These are phyloP conservation scores for Pseudogymnoascus pannorum DNA, from an alignment of 2,329 filamentous ascomycete genomes.

Conservation along the genomic window DNA sequence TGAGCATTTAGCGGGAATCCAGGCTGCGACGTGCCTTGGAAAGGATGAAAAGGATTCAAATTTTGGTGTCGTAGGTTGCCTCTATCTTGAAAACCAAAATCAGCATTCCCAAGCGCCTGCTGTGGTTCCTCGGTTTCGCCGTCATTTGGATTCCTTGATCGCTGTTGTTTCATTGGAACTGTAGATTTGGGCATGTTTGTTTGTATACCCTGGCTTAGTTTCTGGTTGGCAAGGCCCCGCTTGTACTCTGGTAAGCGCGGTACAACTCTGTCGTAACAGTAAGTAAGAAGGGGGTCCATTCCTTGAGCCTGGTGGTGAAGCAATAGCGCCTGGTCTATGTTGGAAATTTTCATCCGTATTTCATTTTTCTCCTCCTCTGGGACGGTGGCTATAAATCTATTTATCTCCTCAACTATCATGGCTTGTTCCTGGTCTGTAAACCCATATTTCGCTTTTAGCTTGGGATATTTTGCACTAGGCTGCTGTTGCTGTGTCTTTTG, in stretches of 20 bases:
- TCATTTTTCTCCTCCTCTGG: slow-evolving; percentile 40
- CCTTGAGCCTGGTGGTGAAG: slow-evolving; percentile 37
- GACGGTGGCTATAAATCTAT: slow-evolving; percentile 26
- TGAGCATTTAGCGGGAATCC: slow-evolving; percentile 25
- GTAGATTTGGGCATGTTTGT: slow-evolving; percentile 19
- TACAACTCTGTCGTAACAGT: slow-evolving; percentile 30
- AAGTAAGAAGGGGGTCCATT: slow-evolving; percentile 43
- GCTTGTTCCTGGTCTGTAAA: slow-evolving; percentile 20
- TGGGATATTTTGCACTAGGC: slow-evolving; percentile 15
- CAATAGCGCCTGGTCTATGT: slow-evolving; percentile 34
- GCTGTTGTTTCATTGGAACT: slow-evolving; percentile 27
- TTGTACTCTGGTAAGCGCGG: slow-evolving; percentile 19
- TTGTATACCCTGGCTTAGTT: slow-evolving; percentile 16
- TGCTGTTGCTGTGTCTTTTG: not conserved
- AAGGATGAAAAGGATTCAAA: slow-evolving; percentile 24
- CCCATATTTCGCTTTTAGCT: slow-evolving; percentile 15
- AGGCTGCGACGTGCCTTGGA: slow-evolving; percentile 27
- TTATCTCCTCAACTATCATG: slow-evolving; percentile 20
- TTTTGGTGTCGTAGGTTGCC: slow-evolving; percentile 27
- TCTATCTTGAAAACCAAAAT: slow-evolving; percentile 24
- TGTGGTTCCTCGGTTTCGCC: slow-evolving; percentile 22
- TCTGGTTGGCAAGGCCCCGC: slow-evolving; percentile 15
- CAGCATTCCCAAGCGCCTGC: slow-evolving; percentile 19
- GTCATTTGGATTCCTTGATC: slow-evolving; percentile 27
- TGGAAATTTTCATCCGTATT: slow-evolving; percentile 35